These are phyloP conservation scores for Saccharum spontaneum DNA, from an alignment of 176 grass and related monocot genomes.

Conservation along the genomic window DNA sequence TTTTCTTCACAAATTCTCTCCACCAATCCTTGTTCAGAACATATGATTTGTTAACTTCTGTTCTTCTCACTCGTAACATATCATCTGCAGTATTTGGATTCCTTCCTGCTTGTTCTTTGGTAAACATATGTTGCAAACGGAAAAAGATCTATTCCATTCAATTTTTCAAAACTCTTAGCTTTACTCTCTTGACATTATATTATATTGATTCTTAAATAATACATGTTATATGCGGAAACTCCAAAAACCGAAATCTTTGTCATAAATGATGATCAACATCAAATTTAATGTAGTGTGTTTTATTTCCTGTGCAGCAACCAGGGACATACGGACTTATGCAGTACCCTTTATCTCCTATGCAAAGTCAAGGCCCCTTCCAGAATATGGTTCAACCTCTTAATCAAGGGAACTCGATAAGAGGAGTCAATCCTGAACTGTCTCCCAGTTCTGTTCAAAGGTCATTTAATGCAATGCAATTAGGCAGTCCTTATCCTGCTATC, in stretches of 20 bases:
- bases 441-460: slow-evolving; percentile 60
- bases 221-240: background rate
- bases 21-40: background rate
- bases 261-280: background rate
- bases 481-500: slow-evolving; percentile 58
- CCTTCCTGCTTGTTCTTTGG: background rate
- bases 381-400: slow-evolving; percentile 71
- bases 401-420: slow-evolving; percentile 65
- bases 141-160: background rate
- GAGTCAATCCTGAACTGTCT: slow-evolving; percentile 69
- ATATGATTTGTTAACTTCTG: background rate
- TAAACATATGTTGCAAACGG: slow-evolving; percentile 6
- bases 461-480: slow-evolving; percentile 70
- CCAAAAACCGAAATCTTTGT: background rate
- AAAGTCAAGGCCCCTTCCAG: slow-evolving; percentile 84
- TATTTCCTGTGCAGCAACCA: slow-evolving; percentile 59
- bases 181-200: background rate
- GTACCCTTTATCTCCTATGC: slow-evolving; percentile 86
- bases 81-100: background rate
- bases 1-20: background rate
- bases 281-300: slow-evolving; percentile 1
- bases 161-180: background rate
- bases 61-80: background rate
- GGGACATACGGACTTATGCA: slow-evolving; percentile 90
- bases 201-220: background rate